Conservation (phyloP, 345 rosid species). For the Draba incana region DNA sequence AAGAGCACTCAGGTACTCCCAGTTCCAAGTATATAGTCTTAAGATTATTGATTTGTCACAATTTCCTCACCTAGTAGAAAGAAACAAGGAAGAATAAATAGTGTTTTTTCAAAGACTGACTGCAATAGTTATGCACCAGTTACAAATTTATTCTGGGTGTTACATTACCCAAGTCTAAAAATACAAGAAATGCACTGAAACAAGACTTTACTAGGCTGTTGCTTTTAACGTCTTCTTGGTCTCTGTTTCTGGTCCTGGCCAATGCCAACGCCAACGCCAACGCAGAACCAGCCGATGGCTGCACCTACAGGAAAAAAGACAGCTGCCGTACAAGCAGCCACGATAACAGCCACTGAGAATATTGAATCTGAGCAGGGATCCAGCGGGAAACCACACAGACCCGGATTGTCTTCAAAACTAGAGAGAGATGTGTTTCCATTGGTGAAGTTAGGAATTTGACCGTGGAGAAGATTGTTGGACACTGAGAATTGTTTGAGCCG, state of each 20-base stretch:
- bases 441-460: constrained; percentile 32
- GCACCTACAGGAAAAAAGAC: constrained; percentile 56
- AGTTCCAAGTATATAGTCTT: not conserved
- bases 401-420: constrained; percentile 18
- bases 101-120: too few relatives aligned
- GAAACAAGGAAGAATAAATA: too few relatives aligned
- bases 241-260: not conserved
- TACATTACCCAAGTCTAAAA: too few relatives aligned
- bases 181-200: not conserved
- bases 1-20: not conserved
- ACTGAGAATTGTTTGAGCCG: constrained; percentile 33
- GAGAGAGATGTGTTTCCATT: not conserved
- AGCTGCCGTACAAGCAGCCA: constrained; percentile 59
- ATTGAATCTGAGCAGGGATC: constrained; percentile 32
- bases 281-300: constrained; percentile 48
- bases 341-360: constrained; percentile 44
- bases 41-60: not conserved
- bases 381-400: constrained; percentile 40
- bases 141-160: too few relatives aligned
- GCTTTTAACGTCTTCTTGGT: not conserved
- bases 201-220: not conserved
- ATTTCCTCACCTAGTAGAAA: too few relatives aligned
- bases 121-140: too few relatives aligned
- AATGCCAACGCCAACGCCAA: not conserved
- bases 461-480: constrained; percentile 33